Conservation (phyloP, 345 rosid species). For the Trapa incisa region DNA sequence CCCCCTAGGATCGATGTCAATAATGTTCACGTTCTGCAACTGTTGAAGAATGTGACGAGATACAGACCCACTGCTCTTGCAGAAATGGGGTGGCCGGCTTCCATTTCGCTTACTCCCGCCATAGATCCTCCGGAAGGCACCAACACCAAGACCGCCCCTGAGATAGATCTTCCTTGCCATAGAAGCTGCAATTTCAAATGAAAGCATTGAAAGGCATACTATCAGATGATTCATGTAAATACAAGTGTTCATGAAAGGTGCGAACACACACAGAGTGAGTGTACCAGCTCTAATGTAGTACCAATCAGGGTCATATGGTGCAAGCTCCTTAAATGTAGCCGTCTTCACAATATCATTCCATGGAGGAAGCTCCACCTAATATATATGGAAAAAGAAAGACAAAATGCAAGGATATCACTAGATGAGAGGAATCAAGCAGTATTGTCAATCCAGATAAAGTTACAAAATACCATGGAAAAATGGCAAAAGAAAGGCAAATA, state of each 20-base stretch:
- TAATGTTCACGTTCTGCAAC: slow-evolving; percentile 27
- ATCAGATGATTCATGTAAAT: neutral
- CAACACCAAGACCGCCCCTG: slow-evolving; percentile 44
- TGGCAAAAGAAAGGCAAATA: neutral
- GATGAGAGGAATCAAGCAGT: neutral
- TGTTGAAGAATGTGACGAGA: slow-evolving; percentile 44
- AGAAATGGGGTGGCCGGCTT: slow-evolving; percentile 31
- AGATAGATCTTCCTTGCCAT: slow-evolving; percentile 38
- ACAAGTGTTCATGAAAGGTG: neutral
- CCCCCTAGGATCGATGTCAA: slow-evolving; percentile 24
- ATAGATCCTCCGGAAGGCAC: slow-evolving; percentile 31
- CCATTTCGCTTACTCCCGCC: slow-evolving; percentile 42
- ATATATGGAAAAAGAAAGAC: neutral
- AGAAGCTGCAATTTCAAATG: slow-evolving; percentile 20
- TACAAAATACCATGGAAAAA: neutral
- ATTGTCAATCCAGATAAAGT: too few species aligned
- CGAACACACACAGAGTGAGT: neutral
- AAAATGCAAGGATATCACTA: neutral
- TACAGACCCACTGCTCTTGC: slow-evolving; percentile 40
- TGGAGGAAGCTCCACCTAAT: slow-evolving; percentile 46
- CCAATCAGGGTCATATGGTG: slow-evolving; percentile 72
- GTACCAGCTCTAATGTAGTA: slow-evolving; percentile 51
- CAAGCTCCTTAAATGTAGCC: slow-evolving; percentile 54
- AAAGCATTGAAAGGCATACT: neutral
- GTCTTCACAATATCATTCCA: slow-evolving; percentile 76